Conservation (phyloP, 2,329 filamentous ascomycete genomes). For the Colletotrichum sp. region DNA sequence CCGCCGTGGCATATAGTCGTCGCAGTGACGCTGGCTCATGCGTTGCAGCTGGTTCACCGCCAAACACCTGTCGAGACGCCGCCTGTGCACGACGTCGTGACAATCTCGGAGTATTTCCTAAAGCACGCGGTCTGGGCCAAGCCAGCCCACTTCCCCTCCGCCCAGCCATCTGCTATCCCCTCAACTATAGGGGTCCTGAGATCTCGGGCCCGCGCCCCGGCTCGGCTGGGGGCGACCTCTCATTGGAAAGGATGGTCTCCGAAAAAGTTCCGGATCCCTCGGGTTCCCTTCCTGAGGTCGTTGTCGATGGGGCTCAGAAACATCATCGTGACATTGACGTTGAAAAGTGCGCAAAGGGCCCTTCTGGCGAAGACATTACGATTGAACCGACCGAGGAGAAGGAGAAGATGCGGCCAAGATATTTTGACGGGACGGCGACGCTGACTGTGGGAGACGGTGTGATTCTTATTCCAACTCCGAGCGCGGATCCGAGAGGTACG, state of each 20-base stretch:
- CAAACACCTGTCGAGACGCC: background rate
- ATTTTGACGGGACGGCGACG: slow-evolving; percentile 10
- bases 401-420: background rate
- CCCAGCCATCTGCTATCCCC: background rate
- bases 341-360: background rate
- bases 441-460: slow-evolving; percentile 4
- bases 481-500: slow-evolving; percentile 25
- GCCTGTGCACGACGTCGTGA: background rate
- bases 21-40: background rate
- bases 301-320: background rate
- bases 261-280: background rate
- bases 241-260: background rate
- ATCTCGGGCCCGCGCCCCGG: background rate
- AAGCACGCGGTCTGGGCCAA: background rate
- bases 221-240: background rate
- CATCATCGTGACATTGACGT: background rate
- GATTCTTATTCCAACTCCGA: slow-evolving; percentile 27
- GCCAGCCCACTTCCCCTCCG: background rate
- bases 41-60: background rate
- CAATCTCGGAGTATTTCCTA: background rate
- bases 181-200: background rate
- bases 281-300: background rate
- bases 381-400: background rate
- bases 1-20: accelerated
- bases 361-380: background rate